Conservation (phyloP, 1,284 basidiomycete genomes). For the Tilletia setariae region DNA sequence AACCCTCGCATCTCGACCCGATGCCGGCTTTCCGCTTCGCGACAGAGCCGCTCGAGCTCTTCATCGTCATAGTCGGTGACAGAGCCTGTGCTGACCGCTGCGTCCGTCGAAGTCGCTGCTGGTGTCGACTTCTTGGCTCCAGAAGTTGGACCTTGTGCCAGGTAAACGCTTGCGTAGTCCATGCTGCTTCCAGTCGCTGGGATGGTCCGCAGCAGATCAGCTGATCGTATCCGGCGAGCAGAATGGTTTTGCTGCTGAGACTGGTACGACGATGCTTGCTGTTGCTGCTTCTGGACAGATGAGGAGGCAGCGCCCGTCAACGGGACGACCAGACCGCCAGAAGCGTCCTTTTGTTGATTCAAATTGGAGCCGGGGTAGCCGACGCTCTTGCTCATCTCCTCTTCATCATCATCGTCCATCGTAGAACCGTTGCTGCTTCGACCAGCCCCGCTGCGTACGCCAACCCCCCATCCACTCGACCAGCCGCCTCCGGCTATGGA, state of each 20-base stretch:
- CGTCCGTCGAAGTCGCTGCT: not conserved
- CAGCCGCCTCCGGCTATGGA: not conserved
- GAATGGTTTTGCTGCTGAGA: not conserved
- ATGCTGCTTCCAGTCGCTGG: not conserved
- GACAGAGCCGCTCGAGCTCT: constrained; percentile 29
- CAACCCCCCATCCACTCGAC: constrained; percentile 10
- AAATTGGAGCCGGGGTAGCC: not conserved
- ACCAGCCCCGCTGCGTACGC: not conserved
- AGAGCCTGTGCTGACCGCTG: too few relatives aligned
- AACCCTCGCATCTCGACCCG: constrained; percentile 28
- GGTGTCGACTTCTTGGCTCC: too few relatives aligned
- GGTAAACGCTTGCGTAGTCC: not conserved
- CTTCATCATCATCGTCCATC: constrained; percentile 13
- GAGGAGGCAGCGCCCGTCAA: too few relatives aligned
- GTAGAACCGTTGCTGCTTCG: not conserved
- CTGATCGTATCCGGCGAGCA: constrained; percentile 9
- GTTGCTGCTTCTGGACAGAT: not conserved
- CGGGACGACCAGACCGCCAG: too few relatives aligned
- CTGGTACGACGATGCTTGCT: not conserved
- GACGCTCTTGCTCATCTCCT: constrained; percentile 13
- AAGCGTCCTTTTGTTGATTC: not conserved
- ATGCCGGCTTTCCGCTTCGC: constrained; percentile 36
- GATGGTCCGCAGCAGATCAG: constrained; percentile 2
- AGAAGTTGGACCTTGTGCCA: not conserved
- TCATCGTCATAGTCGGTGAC: constrained; percentile 23